These are phyloP conservation scores for Aegilops speltoides DNA, from an alignment of 176 grass and related monocot genomes.

Conservation along the genomic window DNA sequence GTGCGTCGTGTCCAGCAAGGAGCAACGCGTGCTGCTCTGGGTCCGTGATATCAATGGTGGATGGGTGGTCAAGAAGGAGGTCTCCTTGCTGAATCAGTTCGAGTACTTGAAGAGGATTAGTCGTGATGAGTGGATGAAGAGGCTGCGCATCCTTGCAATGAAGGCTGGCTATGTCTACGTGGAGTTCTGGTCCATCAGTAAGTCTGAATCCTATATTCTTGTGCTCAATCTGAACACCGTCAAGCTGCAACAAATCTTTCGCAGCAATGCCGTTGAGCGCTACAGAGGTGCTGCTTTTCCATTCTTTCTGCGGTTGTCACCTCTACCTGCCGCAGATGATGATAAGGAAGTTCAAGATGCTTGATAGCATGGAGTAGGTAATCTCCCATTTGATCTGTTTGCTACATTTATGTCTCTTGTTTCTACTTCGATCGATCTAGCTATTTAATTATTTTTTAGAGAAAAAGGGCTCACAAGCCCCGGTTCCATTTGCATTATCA, in stretches of 20 bases:
- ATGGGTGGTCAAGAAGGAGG: constrained; percentile 18
- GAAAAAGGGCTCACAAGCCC: too few species aligned
- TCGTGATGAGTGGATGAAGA: constrained; percentile 22
- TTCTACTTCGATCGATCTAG: not conserved
- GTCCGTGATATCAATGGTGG: not conserved
- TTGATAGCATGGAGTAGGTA: constrained; percentile 18
- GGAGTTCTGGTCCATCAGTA: constrained; percentile 33
- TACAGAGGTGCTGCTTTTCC: constrained; percentile 27
- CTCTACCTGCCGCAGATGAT: not conserved
- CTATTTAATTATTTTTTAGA: not conserved
- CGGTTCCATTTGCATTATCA: too few species aligned
- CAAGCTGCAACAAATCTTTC: not conserved
- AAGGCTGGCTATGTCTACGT: constrained; percentile 18
- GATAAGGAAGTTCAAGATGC: not conserved
- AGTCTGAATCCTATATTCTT: constrained; percentile 23
- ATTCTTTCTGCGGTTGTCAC: constrained; percentile 17
- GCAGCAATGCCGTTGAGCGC: not conserved
- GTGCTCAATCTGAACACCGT: constrained; percentile 19
- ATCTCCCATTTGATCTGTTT: not conserved
- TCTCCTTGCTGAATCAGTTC: not conserved
- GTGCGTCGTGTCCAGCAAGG: too few species aligned
- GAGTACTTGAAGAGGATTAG: not conserved
- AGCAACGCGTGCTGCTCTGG: not conserved
- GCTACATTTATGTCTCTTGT: not conserved
- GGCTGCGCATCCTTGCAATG: constrained; percentile 10